A percentile compares a stretch with the other conserved stretches of the same genome.
phyloP scores from a whole-genome alignment of 2,329 filamentous ascomycete genomes.

The Polytolypa hystricis region DNA sequence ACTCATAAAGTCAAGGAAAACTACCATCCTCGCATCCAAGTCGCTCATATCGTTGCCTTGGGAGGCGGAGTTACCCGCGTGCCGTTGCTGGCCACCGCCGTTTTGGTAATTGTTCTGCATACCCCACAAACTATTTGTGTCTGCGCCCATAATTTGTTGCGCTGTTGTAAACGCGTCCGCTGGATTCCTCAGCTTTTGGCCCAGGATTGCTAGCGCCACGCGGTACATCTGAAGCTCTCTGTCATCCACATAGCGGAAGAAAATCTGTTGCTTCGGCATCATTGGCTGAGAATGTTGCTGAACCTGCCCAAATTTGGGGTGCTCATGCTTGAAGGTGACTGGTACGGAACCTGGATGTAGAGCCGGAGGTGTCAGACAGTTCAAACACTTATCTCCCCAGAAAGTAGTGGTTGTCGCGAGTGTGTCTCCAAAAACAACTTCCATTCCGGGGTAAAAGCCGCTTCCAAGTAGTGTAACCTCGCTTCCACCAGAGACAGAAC shows the following conservation, averaged over 20 bases:
- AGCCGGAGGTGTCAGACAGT: constrained; percentile 66
- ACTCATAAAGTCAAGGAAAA: constrained; percentile 67
- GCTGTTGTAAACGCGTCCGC: constrained; percentile 38
- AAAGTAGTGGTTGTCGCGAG: constrained; percentile 63
- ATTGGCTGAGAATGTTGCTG: constrained; percentile 31
- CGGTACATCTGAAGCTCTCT: constrained; percentile 38
- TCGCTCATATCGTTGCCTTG: constrained; percentile 35
- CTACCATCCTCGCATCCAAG: constrained; percentile 58
- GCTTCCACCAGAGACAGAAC: constrained; percentile 70
- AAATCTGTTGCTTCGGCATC: constrained; percentile 39
- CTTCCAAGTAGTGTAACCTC: constrained; percentile 78
- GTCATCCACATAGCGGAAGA: constrained; percentile 58
- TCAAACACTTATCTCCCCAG: constrained; percentile 69
- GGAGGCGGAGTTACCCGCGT: constrained; percentile 29
- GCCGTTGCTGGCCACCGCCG: constrained; percentile 35
- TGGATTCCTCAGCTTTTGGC: constrained; percentile 36
- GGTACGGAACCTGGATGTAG: constrained; percentile 55
- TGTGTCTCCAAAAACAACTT: constrained; percentile 72
- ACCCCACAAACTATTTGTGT: constrained; percentile 38
- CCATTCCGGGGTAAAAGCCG: constrained; percentile 65
- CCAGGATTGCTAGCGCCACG: constrained; percentile 33
- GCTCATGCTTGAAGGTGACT: constrained; percentile 55
- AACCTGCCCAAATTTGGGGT: constrained; percentile 37
- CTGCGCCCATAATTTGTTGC: constrained; percentile 37
- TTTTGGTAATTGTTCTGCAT: constrained; percentile 32